Evolutionary conservation across 2,329 filamentous ascomycete species (phyloP).

Genomic region (Grosmannia huntii): DNA sequence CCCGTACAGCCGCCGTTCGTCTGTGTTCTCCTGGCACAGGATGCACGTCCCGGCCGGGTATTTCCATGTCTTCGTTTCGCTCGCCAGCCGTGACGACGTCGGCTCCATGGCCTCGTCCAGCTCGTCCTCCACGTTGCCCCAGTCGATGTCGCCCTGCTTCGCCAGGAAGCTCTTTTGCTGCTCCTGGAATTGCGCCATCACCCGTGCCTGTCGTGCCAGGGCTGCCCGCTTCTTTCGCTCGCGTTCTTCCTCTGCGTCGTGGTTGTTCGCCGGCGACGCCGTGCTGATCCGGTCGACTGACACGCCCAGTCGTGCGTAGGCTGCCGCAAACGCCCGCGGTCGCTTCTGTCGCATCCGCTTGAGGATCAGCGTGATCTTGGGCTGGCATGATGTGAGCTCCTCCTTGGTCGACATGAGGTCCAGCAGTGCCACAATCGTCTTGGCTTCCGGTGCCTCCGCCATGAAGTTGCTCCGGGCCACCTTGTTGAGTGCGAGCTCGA

Average conservation of each 20-base stretch:
- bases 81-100: conserved; percentile 31
- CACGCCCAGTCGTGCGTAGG: conserved; percentile 51
- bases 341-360: conserved; percentile 75
- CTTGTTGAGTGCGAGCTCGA: conserved; percentile 55
- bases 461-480: conserved; percentile 46
- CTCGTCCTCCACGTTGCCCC: conserved; percentile 75
- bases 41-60: conserved; percentile 92
- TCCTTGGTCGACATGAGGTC: conserved; percentile 52
- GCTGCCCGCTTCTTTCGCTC: conserved; percentile 86
- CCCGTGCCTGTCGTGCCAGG: conserved; percentile 74
- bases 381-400: conserved; percentile 68
- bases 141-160: conserved; percentile 76
- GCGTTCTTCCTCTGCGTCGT: conserved; percentile 49
- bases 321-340: conserved; percentile 57
- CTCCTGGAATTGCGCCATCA: conserved; percentile 97
- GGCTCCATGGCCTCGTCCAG: conserved; percentile 39
- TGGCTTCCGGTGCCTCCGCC: conserved; percentile 36
- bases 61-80: conserved; percentile 62
- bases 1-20: conserved; percentile 77
- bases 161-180: conserved; percentile 93
- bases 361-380: conserved; percentile 74
- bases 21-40: conserved; percentile 89
- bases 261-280: conserved; percentile 60
- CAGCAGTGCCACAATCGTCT: conserved; percentile 52
- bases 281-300: conserved; percentile 70